Base-by-base conservation (phyloP, 352 stramenopile genomes). In the Pythium oligandrum region DNA sequence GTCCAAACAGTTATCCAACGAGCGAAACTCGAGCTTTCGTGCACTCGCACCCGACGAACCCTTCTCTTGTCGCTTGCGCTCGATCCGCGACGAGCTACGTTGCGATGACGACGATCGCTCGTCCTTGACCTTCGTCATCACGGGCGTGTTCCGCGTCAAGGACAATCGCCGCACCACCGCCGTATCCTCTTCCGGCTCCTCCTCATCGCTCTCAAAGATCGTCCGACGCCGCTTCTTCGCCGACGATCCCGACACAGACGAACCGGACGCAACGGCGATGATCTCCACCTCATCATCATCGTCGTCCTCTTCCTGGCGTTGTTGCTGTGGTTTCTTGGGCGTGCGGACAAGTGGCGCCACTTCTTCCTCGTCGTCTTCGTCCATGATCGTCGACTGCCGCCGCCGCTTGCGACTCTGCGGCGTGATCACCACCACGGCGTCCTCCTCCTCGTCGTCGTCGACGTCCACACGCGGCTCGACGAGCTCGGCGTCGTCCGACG, bases 1-100 rank as follows among this genome's bases (percentile, higher is more conserved):
- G 0, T 86, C 71, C 31, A 93, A 53, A 57, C 78, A 90, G 53
- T 88, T 93, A 10, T 88, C 72, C 52, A 90, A 57, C 17, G 77
- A 71, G 3, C 70, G 53, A 46, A 83, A 90, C 51, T 84, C 63
- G 34, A 91, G 55, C 44, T 85, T 88, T 1, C 78, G 67, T 1
- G 48, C 59, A 30, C 55, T 73, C 6, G 51, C 44, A 36, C 48
- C 53, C 38, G 39, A 12, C n/a, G 64, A 53, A 12, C 75, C 63
- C 47, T 89, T 89, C 44, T 78, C 65, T 44, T 82, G 40, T 6
- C 63, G 80, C 48, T 78, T 76, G 32, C 55, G 64, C 36, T 88
- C 64, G 30, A 91, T 86, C 9, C 78, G 77, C 30, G 69, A 12
- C 6, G 51, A 83, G 68, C 76, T 88, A 9, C 78, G 70, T 48